Percentiles rank a stretch among this genome's conserved stretches.
Conservation (phyloP, 352 stramenopile genomes). For the Pythium sp. region DNA sequence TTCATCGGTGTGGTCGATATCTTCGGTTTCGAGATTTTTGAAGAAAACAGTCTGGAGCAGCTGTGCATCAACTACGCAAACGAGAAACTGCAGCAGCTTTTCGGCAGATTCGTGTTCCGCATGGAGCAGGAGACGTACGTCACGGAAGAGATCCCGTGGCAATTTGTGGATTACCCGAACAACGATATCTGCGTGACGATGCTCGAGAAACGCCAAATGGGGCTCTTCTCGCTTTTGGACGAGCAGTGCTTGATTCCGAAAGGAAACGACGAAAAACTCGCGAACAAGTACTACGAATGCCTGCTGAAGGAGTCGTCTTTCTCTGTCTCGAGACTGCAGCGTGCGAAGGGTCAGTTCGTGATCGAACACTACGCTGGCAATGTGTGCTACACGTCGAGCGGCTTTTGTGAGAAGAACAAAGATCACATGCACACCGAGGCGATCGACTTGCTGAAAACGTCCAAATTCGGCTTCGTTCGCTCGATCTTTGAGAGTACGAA, state of each 20-base stretch:
- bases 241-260: conserved; percentile 84
- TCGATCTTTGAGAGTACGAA: conserved; percentile 59
- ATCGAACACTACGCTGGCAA: conserved; percentile 86
- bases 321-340: conserved; percentile 64
- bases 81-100: conserved; percentile 86
- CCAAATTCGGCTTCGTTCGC: conserved; percentile 60
- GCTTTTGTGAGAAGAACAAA: conserved; percentile 90
- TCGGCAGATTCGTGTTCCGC: conserved; percentile 77
- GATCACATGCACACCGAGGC: conserved; percentile 85
- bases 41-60: conserved; percentile 90
- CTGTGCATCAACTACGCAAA: conserved; percentile 90
- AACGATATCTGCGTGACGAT: conserved; percentile 81
- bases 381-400: conserved; percentile 77
- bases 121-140: conserved; percentile 87
- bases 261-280: conserved; percentile 80
- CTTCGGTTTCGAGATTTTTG: conserved; percentile 90
- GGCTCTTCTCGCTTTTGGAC: conserved; percentile 81
- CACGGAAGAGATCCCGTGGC: conserved; percentile 84
- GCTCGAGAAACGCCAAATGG: conserved; percentile 70
- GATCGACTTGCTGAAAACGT: conserved; percentile 68
- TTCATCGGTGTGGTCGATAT: conserved; percentile 92
- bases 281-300: conserved; percentile 81
- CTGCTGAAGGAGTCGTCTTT: conserved; percentile 68
- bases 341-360: conserved; percentile 80
- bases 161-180: conserved; percentile 87